Conservation (phyloP, 768 basidiomycete genomes). For the Boletus reticuloceps region DNA sequence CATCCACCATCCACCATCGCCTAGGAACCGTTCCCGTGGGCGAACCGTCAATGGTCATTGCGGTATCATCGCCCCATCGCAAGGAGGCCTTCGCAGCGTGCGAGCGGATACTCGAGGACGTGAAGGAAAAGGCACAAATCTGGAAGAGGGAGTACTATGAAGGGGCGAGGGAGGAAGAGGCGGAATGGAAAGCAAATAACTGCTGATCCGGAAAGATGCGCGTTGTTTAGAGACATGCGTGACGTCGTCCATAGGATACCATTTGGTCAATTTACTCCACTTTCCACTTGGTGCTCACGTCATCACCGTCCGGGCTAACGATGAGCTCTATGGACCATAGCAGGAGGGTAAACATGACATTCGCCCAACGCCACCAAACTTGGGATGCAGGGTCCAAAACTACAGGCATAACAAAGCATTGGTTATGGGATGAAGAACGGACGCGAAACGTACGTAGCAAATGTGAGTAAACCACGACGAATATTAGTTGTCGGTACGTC, state of each 20-base stretch:
- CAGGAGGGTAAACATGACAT: conserved; percentile 80
- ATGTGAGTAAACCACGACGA: conserved; percentile 86
- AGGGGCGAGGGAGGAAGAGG: conserved; percentile 56
- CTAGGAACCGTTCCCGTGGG: conserved; percentile 77
- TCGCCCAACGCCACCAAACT: conserved; percentile 92
- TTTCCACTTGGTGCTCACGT: conserved; percentile 70
- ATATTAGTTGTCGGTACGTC: conserved; percentile 81
- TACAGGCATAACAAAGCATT: conserved; percentile 25
- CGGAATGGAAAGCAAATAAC: conserved; percentile 69
- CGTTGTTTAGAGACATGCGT: conserved; percentile 1
- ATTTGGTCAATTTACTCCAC: conserved; percentile 44
- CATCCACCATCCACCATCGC: conserved; percentile 69
- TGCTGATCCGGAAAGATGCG: conserved; percentile 15
- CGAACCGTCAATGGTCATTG: conserved; percentile 80
- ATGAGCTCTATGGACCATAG: conserved; percentile 82
- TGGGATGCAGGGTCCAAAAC: conserved; percentile 89
- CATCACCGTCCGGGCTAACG: conserved; percentile 76
- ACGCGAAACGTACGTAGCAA: conserved; percentile 59
- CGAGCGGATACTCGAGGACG: conserved; percentile 81
- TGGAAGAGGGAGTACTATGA: conserved; percentile 93
- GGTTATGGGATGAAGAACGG: background rate
- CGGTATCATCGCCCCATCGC: conserved; percentile 81
- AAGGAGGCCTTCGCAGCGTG: conserved; percentile 78
- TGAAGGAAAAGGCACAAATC: conserved; percentile 80
- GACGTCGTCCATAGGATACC: conserved; percentile 8